Evolutionary conservation across 192 early-diverging fungal genomes (phyloP).

Genomic region (Entomortierella beljakovae): DNA sequence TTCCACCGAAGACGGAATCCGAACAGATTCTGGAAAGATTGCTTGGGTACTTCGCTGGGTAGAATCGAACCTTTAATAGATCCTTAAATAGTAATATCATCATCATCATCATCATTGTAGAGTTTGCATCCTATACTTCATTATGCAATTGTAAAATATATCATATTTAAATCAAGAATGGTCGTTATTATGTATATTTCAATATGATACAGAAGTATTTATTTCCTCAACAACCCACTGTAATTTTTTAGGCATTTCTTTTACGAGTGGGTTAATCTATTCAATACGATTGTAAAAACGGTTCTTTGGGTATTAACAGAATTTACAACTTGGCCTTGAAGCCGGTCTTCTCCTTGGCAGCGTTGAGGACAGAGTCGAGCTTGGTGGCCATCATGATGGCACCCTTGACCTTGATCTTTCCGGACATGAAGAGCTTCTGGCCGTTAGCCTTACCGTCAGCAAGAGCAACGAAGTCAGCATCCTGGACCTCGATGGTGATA

Average conservation of each 20-base stretch:
- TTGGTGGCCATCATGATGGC: conserved; percentile 82
- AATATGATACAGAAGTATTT: too few relatives aligned
- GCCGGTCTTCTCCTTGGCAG: conserved; percentile 53
- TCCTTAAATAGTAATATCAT: too few relatives aligned
- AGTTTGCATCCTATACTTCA: background rate
- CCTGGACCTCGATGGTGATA: conserved; percentile 75
- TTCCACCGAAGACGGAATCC: background rate
- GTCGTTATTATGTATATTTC: too few relatives aligned
- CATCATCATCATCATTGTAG: background rate
- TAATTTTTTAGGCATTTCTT: too few relatives aligned
- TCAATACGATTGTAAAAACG: background rate
- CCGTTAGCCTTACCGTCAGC: conserved; percentile 87
- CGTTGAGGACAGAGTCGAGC: conserved; percentile 75
- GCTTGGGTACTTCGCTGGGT: conserved; percentile 40
- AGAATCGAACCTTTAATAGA: conserved; percentile 19
- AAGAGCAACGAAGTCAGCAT: conserved; percentile 87
- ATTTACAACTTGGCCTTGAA: conserved; percentile 75
- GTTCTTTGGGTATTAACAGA: background rate
- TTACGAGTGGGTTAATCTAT: too few relatives aligned
- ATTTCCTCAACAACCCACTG: too few relatives aligned
- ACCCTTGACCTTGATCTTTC: conserved; percentile 90
- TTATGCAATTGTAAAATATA: background rate
- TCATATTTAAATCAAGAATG: too few relatives aligned
- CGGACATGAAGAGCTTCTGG: conserved; percentile 92
- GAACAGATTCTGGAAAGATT: conserved; percentile 29